Conservation (phyloP, 2,329 filamentous ascomycete species). For the Hymenoscyphus albidus region DNA sequence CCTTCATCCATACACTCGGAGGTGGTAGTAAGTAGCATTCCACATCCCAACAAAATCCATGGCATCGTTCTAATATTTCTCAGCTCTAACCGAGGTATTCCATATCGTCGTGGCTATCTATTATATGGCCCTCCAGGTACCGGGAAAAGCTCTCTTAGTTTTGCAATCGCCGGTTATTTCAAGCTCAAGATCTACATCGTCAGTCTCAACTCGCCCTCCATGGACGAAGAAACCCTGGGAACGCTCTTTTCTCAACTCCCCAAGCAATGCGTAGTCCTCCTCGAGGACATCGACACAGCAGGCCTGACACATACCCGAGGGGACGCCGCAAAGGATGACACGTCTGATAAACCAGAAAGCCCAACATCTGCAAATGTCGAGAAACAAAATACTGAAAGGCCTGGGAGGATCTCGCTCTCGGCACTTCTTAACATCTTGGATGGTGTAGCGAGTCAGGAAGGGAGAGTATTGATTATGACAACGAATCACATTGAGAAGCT, state of each 20-base stretch:
- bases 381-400: slow-evolving; percentile 7
- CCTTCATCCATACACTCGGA: slow-evolving; percentile 55
- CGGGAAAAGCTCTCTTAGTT: slow-evolving; percentile 69
- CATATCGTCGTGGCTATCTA: slow-evolving; percentile 79
- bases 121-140: slow-evolving; percentile 78
- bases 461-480: slow-evolving; percentile 67
- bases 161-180: slow-evolving; percentile 67
- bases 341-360: slow-evolving; percentile 23
- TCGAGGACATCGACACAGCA: slow-evolving; percentile 74
- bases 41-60: not conserved
- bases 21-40: slow-evolving; percentile 59
- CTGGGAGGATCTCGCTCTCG: slow-evolving; percentile 50
- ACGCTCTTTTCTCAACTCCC: slow-evolving; percentile 64
- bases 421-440: slow-evolving; percentile 68
- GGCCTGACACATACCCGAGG: slow-evolving; percentile 54
- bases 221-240: slow-evolving; percentile 63
- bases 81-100: slow-evolving; percentile 69
- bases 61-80: not conserved
- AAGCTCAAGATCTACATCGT: slow-evolving; percentile 70
- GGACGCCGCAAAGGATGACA: slow-evolving; percentile 13
- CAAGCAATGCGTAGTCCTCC: slow-evolving; percentile 65
- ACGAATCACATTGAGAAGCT: slow-evolving; percentile 62
- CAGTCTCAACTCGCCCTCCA: slow-evolving; percentile 56
- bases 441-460: slow-evolving; percentile 61
- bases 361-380: slow-evolving; percentile 10